Base-by-base conservation (phyloP, 2,329 filamentous ascomycete genomes). In the Fusarium protoensiforme region DNA sequence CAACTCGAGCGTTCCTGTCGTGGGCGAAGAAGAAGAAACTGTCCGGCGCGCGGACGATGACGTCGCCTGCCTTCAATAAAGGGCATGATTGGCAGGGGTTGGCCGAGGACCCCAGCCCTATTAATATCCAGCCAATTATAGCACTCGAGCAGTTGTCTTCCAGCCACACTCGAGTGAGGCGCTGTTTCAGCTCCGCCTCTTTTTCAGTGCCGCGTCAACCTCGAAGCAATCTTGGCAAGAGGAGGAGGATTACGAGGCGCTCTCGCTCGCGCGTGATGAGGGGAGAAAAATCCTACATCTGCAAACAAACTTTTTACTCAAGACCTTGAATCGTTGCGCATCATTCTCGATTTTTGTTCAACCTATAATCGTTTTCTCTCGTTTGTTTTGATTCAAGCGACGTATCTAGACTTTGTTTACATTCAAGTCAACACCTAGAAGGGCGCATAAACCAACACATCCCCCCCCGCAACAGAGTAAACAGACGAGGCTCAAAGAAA, bases 181-280 rank as follows among this genome's bases (percentile, higher is more conserved):
- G 69, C 68, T 71, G 77, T 78, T 72, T 78, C 77, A 77, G 75
- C 77, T 77, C 67, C 77, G 76, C 77, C 77, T 69, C 77, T 54
- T 33, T 63, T 27, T 54, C 54, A 76, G 65, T 77, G 76, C 76
- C 76, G 76, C 76, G 76, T 78, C 75, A 78, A 78, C 75, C 73
- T 71, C 56, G 22, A 38, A 38, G 69, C 67, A 64, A 68, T 67
- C 69, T 41, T 57, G 69, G 68, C 72, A 75, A 71, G 71, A 69
- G 56, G 65, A 58, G 43, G 59, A 72, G 67, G 68, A 70, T 77
- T 69, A 77, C 75, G 75, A 77, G 69, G 75, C 24, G 24, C 24
- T 24, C 24, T 24, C 75, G 69, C 16, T 46, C 48, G 20, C 75
- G 69, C 60, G 33, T 54, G 54, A 68, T 60, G 48, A 24, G 31